Conservation (phyloP, 2,329 filamentous ascomycete species). For the Tolypocladium sp. region DNA sequence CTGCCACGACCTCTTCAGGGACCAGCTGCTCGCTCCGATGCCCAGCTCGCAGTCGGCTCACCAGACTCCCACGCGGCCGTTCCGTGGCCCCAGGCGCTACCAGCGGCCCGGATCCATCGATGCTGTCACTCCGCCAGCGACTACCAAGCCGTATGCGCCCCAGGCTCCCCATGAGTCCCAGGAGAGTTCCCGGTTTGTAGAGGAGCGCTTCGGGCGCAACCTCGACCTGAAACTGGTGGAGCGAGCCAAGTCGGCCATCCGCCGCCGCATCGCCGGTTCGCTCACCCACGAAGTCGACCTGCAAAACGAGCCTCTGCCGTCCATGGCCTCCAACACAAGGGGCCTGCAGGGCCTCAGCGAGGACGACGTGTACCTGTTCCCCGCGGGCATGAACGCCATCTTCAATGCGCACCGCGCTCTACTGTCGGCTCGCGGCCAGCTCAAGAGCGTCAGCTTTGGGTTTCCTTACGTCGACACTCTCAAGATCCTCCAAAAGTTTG, state of each 20-base stretch:
- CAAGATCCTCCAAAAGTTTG: conserved; percentile 92
- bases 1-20: conserved; percentile 64
- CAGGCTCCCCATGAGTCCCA: conserved; percentile 29
- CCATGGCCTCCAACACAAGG: conserved; percentile 33
- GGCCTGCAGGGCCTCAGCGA: conserved; percentile 62
- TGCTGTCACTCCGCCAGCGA: conserved; percentile 12
- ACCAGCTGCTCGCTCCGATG: conserved; percentile 46
- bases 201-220: conserved; percentile 90
- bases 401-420: conserved; percentile 77
- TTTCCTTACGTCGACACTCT: conserved; percentile 96
- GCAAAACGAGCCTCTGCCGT: conserved; percentile 11
- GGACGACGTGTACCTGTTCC: conserved; percentile 81
- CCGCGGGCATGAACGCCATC: conserved; percentile 90
- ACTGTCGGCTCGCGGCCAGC: conserved; percentile 50
- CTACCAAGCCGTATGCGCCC: conserved; percentile 7
- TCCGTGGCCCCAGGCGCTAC: conserved; percentile 73
- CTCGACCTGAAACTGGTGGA: conserved; percentile 70
- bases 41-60: conserved; percentile 14
- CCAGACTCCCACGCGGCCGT: conserved; percentile 24
- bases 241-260: conserved; percentile 78
- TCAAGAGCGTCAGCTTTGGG: conserved; percentile 84
- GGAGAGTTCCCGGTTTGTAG: conserved; percentile 75
- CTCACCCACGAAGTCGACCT: conserved; percentile 61
- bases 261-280: conserved; percentile 79
- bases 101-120: conserved; percentile 46